Base-by-base conservation (phyloP, 148 eudicot species). In the Cornus suecica region DNA sequence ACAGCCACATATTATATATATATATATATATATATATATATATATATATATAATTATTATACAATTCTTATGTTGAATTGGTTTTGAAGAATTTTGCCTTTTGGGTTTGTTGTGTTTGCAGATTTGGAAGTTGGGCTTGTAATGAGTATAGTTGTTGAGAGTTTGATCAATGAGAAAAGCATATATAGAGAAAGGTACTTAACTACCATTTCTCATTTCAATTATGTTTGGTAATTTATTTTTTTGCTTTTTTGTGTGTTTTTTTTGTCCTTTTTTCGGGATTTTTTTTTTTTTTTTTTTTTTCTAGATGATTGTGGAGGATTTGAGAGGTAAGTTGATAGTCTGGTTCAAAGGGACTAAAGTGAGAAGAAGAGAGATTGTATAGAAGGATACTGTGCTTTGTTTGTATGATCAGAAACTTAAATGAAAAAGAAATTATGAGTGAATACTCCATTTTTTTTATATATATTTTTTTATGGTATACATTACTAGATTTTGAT, bases 301-400 rank as follows among this genome's bases (percentile, higher is more conserved):
- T 32, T 41, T 73, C 80, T 72, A 68, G 66, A 76, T 72, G 76
- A 77, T 27, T 81, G 73, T 75, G 69, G 80, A 72, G 80, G 30
- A 76, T 75, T 78, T 80, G 81, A 77, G 64, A 79, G 81, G 87
- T 76, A 81, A 76, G 68, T 66, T 76, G 79, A 45, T 74, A 71
- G 82, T 71, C 78, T 45, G 76, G 80, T 84, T 80, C 84, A 67
- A 72, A 79, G 76, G 82, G 87, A 76, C 82, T 69, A 13, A 26
- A 63, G 74, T 68, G 69, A 62, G 67, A 68, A 16, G 10, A 66
- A 67, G 78, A 24, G 52, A 68, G 78, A 73, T 77, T 84, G 87
- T 84, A 84, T 81, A 84, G 87, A 80, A 76, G 83, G 87, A 79
- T 75, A 68, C 73, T 81, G 80, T 56, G 37, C 54, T 56, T 74